Evolutionary conservation across 179 eudicot genomes (phyloP), one percentile per base, ranked within the genome.

Genomic region (Camellia oleifera): DNA sequence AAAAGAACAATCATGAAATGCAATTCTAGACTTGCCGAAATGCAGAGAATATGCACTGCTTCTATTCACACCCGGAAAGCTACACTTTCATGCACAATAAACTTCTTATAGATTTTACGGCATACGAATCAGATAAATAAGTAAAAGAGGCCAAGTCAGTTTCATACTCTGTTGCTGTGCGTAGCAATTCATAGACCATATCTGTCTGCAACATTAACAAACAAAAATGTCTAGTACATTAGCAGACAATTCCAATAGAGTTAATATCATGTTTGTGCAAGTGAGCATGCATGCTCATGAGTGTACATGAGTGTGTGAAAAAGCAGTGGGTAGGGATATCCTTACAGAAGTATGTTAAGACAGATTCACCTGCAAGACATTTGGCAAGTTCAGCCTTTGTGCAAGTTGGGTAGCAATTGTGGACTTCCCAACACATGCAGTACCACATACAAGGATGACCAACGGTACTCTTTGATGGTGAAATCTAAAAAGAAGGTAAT

Each of bases 371-470:
- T 94, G 95, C 84, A 96, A 88, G 74, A 94, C 98, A 83, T 96
- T 96, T 57, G 99, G 98, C 88, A 96, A 81, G 85, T 96, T 96
- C 70, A 96, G 88, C 86, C 99, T 92, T 82, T 96, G 98, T 20
- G 99, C 99, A 83, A 96, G 99, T 84, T 96, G 99, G 80, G 98
- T 96, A 79, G 99, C 98, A 82, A 96, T 92, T 53, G 99, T 94
- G 69, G 98, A 96, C 86, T 96, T 96, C 76, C 98, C 99, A 75
- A 94, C 92, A 85, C 97, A 94, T n/a, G 96, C 99, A 77, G 99
- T 94, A 79, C 99, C 99, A 84, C 98, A 94, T 10, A 96, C 99
- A 88, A 96, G 99, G 85, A 96, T 91, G 45, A 96, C 99, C 84
- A 96, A 79, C 1, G 99, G 99, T 82, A 96, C 98, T 87, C 99